phyloP scores from a whole-genome alignment of 345 rosid species.

The Syzygium aromaticum region DNA sequence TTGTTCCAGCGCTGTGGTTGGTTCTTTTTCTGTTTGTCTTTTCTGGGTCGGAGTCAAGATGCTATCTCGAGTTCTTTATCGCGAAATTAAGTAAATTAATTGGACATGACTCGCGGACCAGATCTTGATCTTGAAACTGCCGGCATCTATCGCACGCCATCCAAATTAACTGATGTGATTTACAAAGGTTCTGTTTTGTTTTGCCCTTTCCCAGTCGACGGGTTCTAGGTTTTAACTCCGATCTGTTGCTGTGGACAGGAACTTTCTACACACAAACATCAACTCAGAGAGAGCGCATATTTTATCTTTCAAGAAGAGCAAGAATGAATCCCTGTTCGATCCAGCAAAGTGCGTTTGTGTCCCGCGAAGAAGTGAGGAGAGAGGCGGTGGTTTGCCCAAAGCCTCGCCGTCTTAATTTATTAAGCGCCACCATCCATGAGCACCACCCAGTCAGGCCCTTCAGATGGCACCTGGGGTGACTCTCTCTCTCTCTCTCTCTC shows the following conservation, averaged over 20 bases:
- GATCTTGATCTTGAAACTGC: constrained; percentile 17
- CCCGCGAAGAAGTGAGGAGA: constrained; percentile 45
- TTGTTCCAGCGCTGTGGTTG: neutral
- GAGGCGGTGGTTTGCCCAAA: constrained; percentile 63
- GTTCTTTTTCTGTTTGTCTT: neutral
- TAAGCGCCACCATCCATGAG: constrained; percentile 24
- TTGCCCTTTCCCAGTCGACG: neutral
- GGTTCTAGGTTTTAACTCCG: neutral
- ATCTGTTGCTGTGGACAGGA: neutral
- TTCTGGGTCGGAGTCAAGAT: neutral
- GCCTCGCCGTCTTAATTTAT: constrained; percentile 55
- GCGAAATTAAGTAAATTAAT: neutral
- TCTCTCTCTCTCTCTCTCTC: neutral
- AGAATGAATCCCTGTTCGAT: constrained; percentile 62
- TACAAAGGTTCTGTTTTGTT: neutral
- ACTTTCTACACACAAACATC: neutral
- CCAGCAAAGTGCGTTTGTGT: constrained; percentile 36
- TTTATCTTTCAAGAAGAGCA: neutral
- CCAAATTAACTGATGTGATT: neutral
- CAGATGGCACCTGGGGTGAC: constrained; percentile 51
- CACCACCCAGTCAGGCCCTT: constrained; percentile 36
- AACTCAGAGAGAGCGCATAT: neutral
- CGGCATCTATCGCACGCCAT: neutral
- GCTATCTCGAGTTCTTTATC: neutral
- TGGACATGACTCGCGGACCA: constrained; percentile 3